phyloP scores from a whole-genome alignment of 306 rosid species.

The Acacia melanoxylon region DNA sequence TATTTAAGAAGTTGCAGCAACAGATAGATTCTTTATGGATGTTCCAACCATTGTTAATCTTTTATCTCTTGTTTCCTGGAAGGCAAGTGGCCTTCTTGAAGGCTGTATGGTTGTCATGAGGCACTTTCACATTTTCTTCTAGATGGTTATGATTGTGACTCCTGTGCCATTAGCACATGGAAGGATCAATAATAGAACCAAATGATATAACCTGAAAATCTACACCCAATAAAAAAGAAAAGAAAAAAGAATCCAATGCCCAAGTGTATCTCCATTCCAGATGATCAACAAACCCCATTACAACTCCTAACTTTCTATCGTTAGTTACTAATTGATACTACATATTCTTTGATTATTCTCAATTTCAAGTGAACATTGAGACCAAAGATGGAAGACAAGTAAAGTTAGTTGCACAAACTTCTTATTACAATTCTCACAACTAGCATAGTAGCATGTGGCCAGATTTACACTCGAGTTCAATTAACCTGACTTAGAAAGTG shows the following conservation, averaged over 20 bases:
- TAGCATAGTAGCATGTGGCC: not conserved
- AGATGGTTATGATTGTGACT: not conserved
- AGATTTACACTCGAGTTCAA: not conserved
- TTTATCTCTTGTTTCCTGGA: not conserved
- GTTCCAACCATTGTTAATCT: not conserved
- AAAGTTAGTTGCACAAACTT: not conserved
- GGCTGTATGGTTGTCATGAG: not conserved
- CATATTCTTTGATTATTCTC: not conserved
- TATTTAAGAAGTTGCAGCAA: not conserved
- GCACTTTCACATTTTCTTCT: not conserved
- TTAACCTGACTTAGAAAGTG: not conserved
- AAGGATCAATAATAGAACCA: not conserved
- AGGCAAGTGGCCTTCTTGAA: not conserved
- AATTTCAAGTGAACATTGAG: not conserved
- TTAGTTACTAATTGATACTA: not conserved
- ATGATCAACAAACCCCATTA: slow-evolving; percentile 2
- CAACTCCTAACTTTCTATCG: not conserved
- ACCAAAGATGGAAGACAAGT: not conserved
- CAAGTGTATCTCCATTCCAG: not conserved
- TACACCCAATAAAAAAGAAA: not conserved
- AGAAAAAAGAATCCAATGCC: not conserved
- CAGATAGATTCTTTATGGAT: not conserved
- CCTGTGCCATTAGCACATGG: not conserved
- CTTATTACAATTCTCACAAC: not conserved
- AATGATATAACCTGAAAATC: not conserved